A percentile compares a stretch with the other conserved stretches of the same genome.
Conservation (phyloP, 306 rosid genomes). For the Cucurbita argyrosperma region DNA sequence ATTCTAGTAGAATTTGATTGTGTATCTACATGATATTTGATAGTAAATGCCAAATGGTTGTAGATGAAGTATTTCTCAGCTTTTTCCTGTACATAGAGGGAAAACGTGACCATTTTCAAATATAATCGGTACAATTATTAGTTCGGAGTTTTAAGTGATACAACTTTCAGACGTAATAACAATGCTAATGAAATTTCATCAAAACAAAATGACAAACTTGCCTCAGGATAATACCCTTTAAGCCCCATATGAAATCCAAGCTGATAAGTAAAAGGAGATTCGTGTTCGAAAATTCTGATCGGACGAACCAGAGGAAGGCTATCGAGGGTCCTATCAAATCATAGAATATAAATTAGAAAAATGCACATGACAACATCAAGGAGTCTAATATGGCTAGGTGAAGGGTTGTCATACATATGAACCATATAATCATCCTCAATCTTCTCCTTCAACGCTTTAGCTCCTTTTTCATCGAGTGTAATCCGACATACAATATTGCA, state of each 20-base stretch:
- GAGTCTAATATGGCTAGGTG: not conserved
- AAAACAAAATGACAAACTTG: slow-evolving; percentile 10
- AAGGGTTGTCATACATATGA: slow-evolving; percentile 39
- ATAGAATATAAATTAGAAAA: not conserved
- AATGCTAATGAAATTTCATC: not conserved
- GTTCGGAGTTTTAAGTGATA: too few species aligned
- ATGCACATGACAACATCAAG: slow-evolving; percentile 11
- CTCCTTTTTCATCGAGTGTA: slow-evolving; percentile 47
- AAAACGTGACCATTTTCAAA: slow-evolving; percentile 7
- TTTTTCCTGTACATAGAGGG: slow-evolving; percentile 27
- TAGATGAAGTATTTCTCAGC: slow-evolving; percentile 41
- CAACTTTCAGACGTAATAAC: not conserved
- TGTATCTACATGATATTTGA: slow-evolving; percentile 39
- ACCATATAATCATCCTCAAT: slow-evolving; percentile 85
- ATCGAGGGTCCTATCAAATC: slow-evolving; percentile 67
- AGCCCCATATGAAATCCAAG: slow-evolving; percentile 69
- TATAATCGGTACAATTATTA: not conserved
- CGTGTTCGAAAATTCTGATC: slow-evolving; percentile 44
- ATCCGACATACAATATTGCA: slow-evolving; percentile 50
- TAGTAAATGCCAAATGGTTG: slow-evolving; percentile 57
- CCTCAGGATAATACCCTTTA: slow-evolving; percentile 48
- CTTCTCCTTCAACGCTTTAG: slow-evolving; percentile 79
- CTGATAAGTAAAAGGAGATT: slow-evolving; percentile 58
- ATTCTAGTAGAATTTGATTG: slow-evolving; percentile 43
- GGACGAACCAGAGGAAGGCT: slow-evolving; percentile 84